Conservation (phyloP, 2,329 filamentous ascomycete species). For the Neopestalotiopsis clavispora region DNA sequence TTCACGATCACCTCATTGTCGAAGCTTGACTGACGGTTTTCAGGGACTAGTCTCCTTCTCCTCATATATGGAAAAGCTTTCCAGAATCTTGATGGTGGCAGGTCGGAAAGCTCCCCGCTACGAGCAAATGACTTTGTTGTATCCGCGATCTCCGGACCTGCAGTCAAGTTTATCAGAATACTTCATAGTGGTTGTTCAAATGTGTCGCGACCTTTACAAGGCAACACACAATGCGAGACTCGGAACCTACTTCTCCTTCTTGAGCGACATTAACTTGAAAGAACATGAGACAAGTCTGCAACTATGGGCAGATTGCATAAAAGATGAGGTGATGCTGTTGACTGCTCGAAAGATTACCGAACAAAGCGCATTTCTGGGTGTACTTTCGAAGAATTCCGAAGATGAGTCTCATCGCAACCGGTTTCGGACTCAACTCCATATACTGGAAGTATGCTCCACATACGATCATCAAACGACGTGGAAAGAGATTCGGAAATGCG, state of each 20-base stretch:
- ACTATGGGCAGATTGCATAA: not conserved
- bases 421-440: too few species aligned
- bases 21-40: not conserved
- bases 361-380: too few species aligned
- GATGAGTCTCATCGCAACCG: too few species aligned
- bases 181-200: not conserved
- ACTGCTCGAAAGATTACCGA: not conserved
- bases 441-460: not conserved
- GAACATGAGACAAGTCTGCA: not conserved
- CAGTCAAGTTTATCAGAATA: not conserved
- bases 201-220: not conserved
- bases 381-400: too few species aligned
- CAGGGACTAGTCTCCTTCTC: not conserved
- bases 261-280: not conserved
- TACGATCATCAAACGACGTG: not conserved
- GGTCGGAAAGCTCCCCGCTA: not conserved
- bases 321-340: not conserved
- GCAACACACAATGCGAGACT: too few species aligned
- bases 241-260: too few species aligned
- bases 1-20: not conserved
- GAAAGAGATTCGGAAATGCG: not conserved
- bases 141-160: not conserved
- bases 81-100: not conserved
- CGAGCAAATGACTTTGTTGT: not conserved
- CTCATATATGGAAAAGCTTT: not conserved